Evolutionary conservation across 345 rosid species (phyloP), one percentile per base, ranked within the genome.

Genomic region (Lepidium africanum): DNA sequence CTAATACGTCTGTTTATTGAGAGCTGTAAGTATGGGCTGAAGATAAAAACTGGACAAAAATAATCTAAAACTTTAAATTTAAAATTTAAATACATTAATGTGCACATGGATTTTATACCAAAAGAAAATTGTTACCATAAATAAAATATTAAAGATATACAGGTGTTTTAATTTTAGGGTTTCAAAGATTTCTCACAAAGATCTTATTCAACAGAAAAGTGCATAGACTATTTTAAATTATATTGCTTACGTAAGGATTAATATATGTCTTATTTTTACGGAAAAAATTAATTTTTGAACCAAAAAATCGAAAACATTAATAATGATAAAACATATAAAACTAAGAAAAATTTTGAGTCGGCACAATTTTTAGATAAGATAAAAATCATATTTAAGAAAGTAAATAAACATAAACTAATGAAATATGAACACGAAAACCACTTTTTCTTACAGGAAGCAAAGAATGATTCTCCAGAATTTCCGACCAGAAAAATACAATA

Each of bases 361-460:
- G 60, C 37, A 60, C 9, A 60, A 32, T 46, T 40, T 59, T 9
- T 10, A 14, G 69, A 60, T 10, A 55, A 43, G 4, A 16, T 42
- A 38, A 27, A n/a, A 10, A 10, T 43, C 19, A 42, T 12, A 14
- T 33, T 14, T 5, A 57, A 21, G 2, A 21, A 21, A 69, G 3
- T 7, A 19, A 36, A 30, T 0, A 19, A 49, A 23, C 4, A 2
- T 13, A 9, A 49, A 42, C 23, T 14, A 58, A 42, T 19, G 58
- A 61, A 54, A 60, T 74, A 68, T 74, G 78, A 74, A 74, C 74
- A 68, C 78, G 65, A 27, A 27, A 37, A 32, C 11, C 2, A 35
- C 63, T 73, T 74, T 74, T 53, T 61, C 46, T 46, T 15, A 30
- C 35, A 30, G 0, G 70, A 74, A 68, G 74, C 52, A 68, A 74